Evolutionary conservation across 768 basidiomycete species (phyloP).

Genomic region (Xerocomellus intermedius): DNA sequence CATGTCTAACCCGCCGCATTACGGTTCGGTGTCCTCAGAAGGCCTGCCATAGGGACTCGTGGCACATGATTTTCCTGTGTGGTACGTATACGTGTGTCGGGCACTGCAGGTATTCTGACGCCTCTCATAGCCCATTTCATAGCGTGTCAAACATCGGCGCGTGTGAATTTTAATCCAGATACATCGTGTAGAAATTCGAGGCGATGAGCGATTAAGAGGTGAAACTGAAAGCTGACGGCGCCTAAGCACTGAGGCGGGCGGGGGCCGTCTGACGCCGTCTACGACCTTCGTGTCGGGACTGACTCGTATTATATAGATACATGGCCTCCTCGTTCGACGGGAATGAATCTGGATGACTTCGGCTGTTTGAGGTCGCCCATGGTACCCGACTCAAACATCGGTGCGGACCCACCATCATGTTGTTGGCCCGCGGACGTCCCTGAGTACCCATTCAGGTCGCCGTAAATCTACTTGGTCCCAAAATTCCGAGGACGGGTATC

Average conservation of each 20-base stretch:
- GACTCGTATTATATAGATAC: slow-evolving; percentile 1
- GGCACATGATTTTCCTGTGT: background rate
- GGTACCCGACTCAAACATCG: background rate
- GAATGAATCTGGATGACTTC: background rate
- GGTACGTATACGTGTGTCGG: background rate
- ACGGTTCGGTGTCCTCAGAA: background rate
- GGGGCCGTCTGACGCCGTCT: background rate
- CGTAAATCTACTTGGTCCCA: background rate
- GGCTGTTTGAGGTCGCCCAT: slow-evolving; percentile 6
- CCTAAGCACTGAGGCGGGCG: no score
- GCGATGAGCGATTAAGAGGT: background rate
- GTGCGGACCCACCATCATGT: background rate
- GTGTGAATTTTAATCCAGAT: no score
- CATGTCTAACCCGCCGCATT: background rate
- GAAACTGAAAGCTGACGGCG: slow-evolving; percentile 1
- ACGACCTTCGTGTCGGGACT: background rate
- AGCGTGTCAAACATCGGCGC: background rate
- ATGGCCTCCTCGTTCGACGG: background rate
- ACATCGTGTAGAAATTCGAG: background rate
- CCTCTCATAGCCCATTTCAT: background rate
- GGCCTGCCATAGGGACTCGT: background rate
- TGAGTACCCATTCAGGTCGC: background rate
- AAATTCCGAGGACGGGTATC: background rate
- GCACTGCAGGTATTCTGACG: background rate
- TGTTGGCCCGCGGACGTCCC: background rate